A percentile compares a stretch with the other conserved stretches of the same genome.
phyloP scores from a whole-genome alignment of 176 grass and related monocot genomes.

The Alloteropsis semialata region DNA sequence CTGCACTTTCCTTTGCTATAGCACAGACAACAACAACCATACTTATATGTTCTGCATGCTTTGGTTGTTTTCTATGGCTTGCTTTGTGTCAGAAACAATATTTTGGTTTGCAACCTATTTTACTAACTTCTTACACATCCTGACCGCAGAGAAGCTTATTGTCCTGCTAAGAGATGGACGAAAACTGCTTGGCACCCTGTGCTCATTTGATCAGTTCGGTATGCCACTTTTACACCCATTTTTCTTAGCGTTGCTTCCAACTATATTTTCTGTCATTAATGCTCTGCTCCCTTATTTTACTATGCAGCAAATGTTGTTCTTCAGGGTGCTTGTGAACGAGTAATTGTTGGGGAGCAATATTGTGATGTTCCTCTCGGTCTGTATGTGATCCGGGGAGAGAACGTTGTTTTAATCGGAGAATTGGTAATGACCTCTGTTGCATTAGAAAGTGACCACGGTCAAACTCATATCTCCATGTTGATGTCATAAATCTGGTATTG shows the following conservation, averaged over 20 bases:
- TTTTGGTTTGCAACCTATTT: not conserved
- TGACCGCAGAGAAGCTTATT: constrained; percentile 81
- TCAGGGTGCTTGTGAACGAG: constrained; percentile 92
- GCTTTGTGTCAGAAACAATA: not conserved
- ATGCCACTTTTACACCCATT: constrained; percentile 1
- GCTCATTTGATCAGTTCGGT: constrained; percentile 99
- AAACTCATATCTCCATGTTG: constrained; percentile 15
- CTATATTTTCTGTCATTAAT: constrained; percentile 12
- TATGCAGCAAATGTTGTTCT: constrained; percentile 92
- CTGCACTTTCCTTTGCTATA: not conserved
- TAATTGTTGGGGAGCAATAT: constrained; percentile 93
- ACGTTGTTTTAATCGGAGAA: constrained; percentile 98
- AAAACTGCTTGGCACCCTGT: constrained; percentile 90
- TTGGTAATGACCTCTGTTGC: constrained; percentile 59
- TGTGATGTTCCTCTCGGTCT: constrained; percentile 91
- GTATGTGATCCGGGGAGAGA: constrained; percentile 96
- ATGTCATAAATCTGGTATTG: constrained; percentile 37
- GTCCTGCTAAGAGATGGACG: constrained; percentile 92
- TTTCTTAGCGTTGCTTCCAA: not conserved
- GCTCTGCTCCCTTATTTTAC: not conserved
- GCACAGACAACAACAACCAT: not conserved
- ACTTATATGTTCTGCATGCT: not conserved
- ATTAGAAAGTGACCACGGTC: constrained; percentile 16
- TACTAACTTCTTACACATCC: not conserved
- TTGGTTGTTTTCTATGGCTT: not conserved